Conservation (phyloP, 169 alveolate species). For the Plasmodium vivax region DNA sequence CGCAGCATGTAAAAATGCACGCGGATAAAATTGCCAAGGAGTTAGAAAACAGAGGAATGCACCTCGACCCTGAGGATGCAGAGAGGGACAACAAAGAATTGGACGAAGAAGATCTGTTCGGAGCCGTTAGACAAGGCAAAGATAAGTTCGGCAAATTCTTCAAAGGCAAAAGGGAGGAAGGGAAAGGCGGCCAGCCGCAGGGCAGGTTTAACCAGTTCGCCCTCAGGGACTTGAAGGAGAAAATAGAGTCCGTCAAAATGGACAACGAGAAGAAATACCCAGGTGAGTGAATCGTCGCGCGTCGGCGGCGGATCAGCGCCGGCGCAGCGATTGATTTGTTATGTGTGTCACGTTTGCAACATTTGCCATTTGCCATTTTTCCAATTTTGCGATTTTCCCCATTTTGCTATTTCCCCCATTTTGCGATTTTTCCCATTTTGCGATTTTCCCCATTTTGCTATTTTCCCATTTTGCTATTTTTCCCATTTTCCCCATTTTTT, state of each 20-base stretch:
- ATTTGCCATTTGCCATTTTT: background rate
- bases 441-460: background rate
- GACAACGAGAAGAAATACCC: slow-evolving; percentile 71
- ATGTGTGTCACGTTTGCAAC: background rate
- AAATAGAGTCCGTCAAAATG: slow-evolving; percentile 52
- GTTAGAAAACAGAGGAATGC: slow-evolving; percentile 76
- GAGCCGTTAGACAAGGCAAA: slow-evolving; percentile 60
- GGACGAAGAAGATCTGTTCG: slow-evolving; percentile 81
- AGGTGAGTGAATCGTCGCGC: slow-evolving; percentile 7
- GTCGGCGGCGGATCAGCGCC: background rate
- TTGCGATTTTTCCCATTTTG: background rate
- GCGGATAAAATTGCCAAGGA: slow-evolving; percentile 82
- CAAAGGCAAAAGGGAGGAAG: slow-evolving; percentile 59
- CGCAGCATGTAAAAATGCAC: slow-evolving; percentile 79
- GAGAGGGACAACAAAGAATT: slow-evolving; percentile 76
- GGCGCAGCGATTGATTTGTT: background rate
- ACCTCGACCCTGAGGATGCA: slow-evolving; percentile 78
- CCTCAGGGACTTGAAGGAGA: slow-evolving; percentile 63
- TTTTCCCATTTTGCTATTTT: background rate
- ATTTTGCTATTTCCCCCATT: background rate
- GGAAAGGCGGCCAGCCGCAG: slow-evolving; percentile 14
- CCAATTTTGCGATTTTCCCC: too few relatives aligned
- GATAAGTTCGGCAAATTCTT: slow-evolving; percentile 18
- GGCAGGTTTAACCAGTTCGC: slow-evolving; percentile 19
- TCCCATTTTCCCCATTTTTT: background rate